Percentiles rank a stretch among this genome's conserved stretches.
Conservation (phyloP, 768 basidiomycete genomes). For the Naganishia onofrii region DNA sequence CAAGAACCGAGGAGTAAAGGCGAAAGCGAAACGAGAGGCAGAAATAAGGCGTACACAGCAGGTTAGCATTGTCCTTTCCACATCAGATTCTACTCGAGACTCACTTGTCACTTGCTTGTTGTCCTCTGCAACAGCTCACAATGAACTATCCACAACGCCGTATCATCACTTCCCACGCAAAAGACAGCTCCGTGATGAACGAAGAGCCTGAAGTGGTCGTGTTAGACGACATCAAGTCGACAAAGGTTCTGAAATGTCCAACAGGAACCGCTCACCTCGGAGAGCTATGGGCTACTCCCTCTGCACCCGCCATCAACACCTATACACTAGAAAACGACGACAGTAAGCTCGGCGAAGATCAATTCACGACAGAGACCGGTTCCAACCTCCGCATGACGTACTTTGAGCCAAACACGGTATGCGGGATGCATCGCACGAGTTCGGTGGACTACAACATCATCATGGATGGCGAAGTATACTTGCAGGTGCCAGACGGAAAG, state of each 20-base stretch:
- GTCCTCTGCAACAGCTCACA: too few species aligned
- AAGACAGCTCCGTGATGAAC: not conserved
- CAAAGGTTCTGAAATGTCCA: conserved; percentile 13
- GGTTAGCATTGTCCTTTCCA: not conserved
- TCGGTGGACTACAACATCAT: conserved; percentile 51
- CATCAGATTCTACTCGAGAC: not conserved
- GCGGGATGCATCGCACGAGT: conserved; percentile 45
- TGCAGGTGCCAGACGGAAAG: conserved; percentile 39
- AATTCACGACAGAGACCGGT: conserved; percentile 29
- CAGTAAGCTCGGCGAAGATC: conserved; percentile 1
- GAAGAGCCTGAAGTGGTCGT: conserved; percentile 6
- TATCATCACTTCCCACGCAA: conserved; percentile 12
- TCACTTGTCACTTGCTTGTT: too few species aligned
- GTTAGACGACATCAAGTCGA: conserved; percentile 3
- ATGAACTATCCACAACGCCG: conserved; percentile 17
- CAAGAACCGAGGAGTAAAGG: too few species aligned
- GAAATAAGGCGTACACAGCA: not conserved
- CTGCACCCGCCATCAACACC: conserved; percentile 9
- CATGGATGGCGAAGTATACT: conserved; percentile 35
- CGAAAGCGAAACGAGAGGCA: too few species aligned
- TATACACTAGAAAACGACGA: conserved; percentile 16
- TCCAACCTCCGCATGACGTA: conserved; percentile 46
- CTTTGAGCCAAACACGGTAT: conserved; percentile 37
- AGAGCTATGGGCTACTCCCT: conserved; percentile 15
- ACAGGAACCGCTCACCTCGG: conserved; percentile 8